A percentile compares a stretch with the other conserved stretches of the same genome.
These are phyloP conservation scores for Metschnikowia baotianmanensis DNA, from an alignment of 805 yeast genomes.

Conservation along the genomic window DNA sequence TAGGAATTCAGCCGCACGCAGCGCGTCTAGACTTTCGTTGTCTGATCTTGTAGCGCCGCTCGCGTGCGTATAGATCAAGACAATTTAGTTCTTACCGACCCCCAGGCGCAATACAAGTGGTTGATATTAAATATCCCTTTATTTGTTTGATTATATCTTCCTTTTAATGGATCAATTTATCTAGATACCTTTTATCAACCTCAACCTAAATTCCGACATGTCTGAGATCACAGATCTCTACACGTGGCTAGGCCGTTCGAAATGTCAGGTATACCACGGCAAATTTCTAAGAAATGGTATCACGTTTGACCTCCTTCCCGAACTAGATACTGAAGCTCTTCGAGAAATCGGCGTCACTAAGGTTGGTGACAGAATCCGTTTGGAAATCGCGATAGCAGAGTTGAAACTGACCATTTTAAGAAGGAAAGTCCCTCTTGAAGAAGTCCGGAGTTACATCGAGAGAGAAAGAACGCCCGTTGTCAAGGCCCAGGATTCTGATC, in stretches of 20 bases:
- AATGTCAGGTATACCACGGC: slow-evolving; percentile 34
- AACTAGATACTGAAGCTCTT: slow-evolving; percentile 61
- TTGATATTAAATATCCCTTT: too few species aligned
- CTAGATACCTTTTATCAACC: too few species aligned
- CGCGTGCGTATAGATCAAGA: too few species aligned
- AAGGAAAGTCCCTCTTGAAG: slow-evolving; percentile 13
- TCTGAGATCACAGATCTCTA: slow-evolving; percentile 25
- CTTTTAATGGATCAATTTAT: too few species aligned
- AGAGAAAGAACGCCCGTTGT: slow-evolving; percentile 2
- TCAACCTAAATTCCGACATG: too few species aligned
- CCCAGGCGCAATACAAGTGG: too few species aligned
- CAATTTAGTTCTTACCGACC: too few species aligned
- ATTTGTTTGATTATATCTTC: too few species aligned
- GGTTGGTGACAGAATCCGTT: slow-evolving; percentile 78
- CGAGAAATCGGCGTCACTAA: slow-evolving; percentile 70
- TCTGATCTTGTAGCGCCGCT: too few species aligned
- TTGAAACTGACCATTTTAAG: slow-evolving; percentile 27
- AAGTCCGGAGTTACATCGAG: slow-evolving; percentile 10
- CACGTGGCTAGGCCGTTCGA: slow-evolving; percentile 35
- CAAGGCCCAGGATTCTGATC: background rate
- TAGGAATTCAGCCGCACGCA: too few species aligned
- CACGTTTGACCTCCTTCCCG: slow-evolving; percentile 53
- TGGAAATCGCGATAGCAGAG: slow-evolving; percentile 56
- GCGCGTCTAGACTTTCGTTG: too few species aligned
- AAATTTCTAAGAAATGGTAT: slow-evolving; percentile 50